Evolutionary conservation across 2,329 filamentous ascomycete genomes (phyloP).

Genomic region (Claviceps pazoutovae): DNA sequence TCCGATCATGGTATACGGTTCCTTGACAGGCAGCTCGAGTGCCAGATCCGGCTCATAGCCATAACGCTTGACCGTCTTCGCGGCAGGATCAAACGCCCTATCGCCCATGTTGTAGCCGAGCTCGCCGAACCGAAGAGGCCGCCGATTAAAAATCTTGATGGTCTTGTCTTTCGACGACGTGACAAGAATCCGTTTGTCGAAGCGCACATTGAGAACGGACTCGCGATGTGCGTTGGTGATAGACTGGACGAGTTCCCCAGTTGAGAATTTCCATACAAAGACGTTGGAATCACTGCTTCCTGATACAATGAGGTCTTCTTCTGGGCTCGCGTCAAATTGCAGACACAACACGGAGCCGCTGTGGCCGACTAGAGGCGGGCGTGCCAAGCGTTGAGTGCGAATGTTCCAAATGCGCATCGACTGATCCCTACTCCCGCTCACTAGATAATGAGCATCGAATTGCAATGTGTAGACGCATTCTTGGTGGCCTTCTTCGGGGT

Average conservation of each 20-base stretch:
- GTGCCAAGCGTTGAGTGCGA: slow-evolving; percentile 61
- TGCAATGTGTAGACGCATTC: slow-evolving; percentile 96
- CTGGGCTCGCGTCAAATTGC: slow-evolving; percentile 79
- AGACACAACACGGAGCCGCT: slow-evolving; percentile 80
- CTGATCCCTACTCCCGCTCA: slow-evolving; percentile 83
- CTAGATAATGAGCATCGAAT: slow-evolving; percentile 70
- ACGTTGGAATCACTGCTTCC: slow-evolving; percentile 87
- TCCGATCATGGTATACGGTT: slow-evolving; percentile 65
- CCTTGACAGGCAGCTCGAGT: slow-evolving; percentile 35
- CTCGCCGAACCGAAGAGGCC: slow-evolving; percentile 47
- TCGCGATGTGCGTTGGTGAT: slow-evolving; percentile 69
- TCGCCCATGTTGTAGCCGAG: slow-evolving; percentile 34
- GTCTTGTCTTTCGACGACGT: slow-evolving; percentile 96
- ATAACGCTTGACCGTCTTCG: slow-evolving; percentile 37
- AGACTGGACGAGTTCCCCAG: slow-evolving; percentile 65
- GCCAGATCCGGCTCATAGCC: slow-evolving; percentile 35
- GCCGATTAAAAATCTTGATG: slow-evolving; percentile 91
- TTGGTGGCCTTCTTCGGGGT: slow-evolving; percentile 68
- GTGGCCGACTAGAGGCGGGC: slow-evolving; percentile 64
- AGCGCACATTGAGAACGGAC: slow-evolving; percentile 85
- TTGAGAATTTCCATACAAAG: slow-evolving; percentile 88
- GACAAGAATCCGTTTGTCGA: slow-evolving; percentile 80
- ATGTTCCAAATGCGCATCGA: slow-evolving; percentile 86
- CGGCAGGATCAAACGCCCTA: slow-evolving; percentile 35
- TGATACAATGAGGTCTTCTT: slow-evolving; percentile 86